Conservation (phyloP, 805 yeast genomes). For the Pichia pseudocactophila region DNA sequence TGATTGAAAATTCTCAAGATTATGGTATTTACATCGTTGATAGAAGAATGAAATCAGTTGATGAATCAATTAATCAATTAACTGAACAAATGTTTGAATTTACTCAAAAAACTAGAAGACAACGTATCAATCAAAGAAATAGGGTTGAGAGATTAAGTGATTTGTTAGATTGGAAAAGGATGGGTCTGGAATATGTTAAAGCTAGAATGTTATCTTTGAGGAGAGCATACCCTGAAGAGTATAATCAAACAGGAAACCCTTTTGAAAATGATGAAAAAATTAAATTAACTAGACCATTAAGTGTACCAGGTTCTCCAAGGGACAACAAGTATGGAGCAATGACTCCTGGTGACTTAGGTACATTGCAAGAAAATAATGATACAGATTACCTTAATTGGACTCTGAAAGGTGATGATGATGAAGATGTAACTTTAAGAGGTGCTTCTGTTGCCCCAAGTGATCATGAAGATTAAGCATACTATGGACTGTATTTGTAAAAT, state of each 20-base stretch:
- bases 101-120: conserved; percentile 83
- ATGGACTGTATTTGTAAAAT: no score
- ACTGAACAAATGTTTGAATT: conserved; percentile 86
- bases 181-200: conserved; percentile 94
- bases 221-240: conserved; percentile 88
- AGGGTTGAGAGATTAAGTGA: conserved; percentile 92
- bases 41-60: conserved; percentile 84
- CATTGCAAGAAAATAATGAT: conserved; percentile 82
- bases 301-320: conserved; percentile 96
- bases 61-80: conserved; percentile 87
- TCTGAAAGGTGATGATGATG: conserved; percentile 38
- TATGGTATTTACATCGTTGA: conserved; percentile 97
- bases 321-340: conserved; percentile 50
- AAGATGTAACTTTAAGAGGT: conserved; percentile 30
- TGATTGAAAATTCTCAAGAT: conserved; percentile 87
- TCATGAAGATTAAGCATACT: conserved; percentile 9
- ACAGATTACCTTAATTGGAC: conserved; percentile 68
- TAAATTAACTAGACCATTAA: conserved; percentile 82
- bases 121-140: conserved; percentile 94
- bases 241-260: conserved; percentile 36
- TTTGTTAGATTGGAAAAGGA: conserved; percentile 91
- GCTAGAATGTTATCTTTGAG: conserved; percentile 88
- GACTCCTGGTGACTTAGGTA: conserved; percentile 99
- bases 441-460: conserved; percentile 31
- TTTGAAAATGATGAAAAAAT: conserved; percentile 34